Evolutionary conservation across 2,329 filamentous ascomycete genomes (phyloP).

Genomic region (Fonsecaea nubica): DNA sequence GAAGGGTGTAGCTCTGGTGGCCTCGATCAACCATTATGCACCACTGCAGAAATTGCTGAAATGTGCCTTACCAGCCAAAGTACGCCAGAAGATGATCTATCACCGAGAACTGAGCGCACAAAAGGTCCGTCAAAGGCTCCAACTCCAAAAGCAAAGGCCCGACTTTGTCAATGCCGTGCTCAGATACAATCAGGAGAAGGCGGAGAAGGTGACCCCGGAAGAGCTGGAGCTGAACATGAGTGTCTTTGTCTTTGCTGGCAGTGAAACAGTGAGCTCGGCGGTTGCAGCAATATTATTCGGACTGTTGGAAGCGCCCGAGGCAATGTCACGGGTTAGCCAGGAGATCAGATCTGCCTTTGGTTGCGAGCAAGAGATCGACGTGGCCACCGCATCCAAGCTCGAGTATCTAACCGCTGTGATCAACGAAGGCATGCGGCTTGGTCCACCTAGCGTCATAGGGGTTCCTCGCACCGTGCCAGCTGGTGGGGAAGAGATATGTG

Average conservation of each 20-base stretch:
- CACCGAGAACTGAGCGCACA: slow-evolving; percentile 19
- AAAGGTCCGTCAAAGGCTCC: slow-evolving; percentile 19
- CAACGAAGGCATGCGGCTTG: slow-evolving; percentile 29
- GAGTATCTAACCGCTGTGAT: slow-evolving; percentile 34
- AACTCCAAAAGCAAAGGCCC: slow-evolving; percentile 8
- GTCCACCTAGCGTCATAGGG: slow-evolving; percentile 24
- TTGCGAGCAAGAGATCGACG: slow-evolving; percentile 47
- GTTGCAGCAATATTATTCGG: slow-evolving; percentile 52
- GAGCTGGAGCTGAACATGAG: slow-evolving; percentile 60
- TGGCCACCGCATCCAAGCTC: slow-evolving; percentile 22
- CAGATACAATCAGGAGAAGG: slow-evolving; percentile 25
- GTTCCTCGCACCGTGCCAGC: slow-evolving; percentile 45
- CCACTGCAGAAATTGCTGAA: slow-evolving; percentile 26
- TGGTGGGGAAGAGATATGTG: slow-evolving; percentile 43
- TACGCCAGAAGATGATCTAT: slow-evolving; percentile 23
- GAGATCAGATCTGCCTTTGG: slow-evolving; percentile 48
- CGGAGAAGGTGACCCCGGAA: slow-evolving; percentile 64
- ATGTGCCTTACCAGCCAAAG: slow-evolving; percentile 8
- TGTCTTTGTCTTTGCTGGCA: slow-evolving; percentile 50
- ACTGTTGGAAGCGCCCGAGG: slow-evolving; percentile 46
- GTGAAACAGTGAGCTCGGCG: slow-evolving; percentile 55
- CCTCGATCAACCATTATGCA: slow-evolving; percentile 28
- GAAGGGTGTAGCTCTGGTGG: slow-evolving; percentile 32
- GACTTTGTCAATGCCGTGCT: slow-evolving; percentile 26
- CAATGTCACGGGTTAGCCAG: slow-evolving; percentile 43